Evolutionary conservation across 805 yeast species (phyloP).

Genomic region (Wickerhamomyces strasburgensis): DNA sequence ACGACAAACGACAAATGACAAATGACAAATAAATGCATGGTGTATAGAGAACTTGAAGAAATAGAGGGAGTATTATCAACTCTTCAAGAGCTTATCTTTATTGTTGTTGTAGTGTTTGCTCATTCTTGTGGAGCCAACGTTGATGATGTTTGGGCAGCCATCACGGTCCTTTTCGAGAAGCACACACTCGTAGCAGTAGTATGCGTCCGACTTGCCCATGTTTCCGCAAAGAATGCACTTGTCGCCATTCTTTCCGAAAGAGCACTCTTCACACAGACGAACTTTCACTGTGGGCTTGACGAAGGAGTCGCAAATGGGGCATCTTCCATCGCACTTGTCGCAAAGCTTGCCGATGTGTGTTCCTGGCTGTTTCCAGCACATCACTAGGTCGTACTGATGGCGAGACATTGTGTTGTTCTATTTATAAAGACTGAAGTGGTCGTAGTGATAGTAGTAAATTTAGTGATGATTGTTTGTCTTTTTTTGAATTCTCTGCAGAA

Average conservation of each 20-base stretch:
- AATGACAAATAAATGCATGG: no score
- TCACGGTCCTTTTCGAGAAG: slow-evolving; percentile 74
- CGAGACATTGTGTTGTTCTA: slow-evolving; percentile 58
- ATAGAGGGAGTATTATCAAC: no score
- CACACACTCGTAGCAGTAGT: slow-evolving; percentile 83
- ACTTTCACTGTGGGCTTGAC: slow-evolving; percentile 67
- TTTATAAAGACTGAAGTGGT: background rate
- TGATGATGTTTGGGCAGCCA: slow-evolving; percentile 85
- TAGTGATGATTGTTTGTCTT: no score
- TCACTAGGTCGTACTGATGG: slow-evolving; percentile 79
- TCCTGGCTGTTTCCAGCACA: slow-evolving; percentile 86
- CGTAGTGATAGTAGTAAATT: background rate
- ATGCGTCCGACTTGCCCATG: slow-evolving; percentile 63
- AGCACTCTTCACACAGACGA: slow-evolving; percentile 79
- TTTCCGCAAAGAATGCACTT: slow-evolving; percentile 79
- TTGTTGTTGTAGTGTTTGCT: slow-evolving; percentile 61
- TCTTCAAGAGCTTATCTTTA: slow-evolving; percentile 26
- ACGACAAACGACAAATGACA: no score
- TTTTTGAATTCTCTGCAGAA: no score
- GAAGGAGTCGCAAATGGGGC: slow-evolving; percentile 85
- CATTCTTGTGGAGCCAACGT: slow-evolving; percentile 70
- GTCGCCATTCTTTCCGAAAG: slow-evolving; percentile 59
- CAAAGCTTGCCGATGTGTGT: slow-evolving; percentile 66
- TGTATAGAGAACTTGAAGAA: no score
- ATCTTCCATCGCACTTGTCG: slow-evolving; percentile 82